phyloP scores from a whole-genome alignment of 306 rosid genomes.

The Dryas octopetala region DNA sequence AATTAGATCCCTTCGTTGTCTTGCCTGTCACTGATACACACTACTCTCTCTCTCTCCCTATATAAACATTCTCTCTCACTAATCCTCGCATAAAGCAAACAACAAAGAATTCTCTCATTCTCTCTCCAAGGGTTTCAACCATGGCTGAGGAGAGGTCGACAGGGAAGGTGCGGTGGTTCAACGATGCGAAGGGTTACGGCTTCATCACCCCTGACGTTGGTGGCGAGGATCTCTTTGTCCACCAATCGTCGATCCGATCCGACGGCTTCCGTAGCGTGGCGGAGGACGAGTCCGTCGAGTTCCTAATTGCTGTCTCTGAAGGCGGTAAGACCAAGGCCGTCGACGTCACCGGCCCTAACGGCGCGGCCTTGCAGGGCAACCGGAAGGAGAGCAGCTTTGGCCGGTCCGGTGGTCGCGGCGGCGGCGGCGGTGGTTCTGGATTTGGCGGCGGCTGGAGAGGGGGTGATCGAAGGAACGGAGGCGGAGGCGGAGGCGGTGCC shows the following conservation, averaged over 20 bases:
- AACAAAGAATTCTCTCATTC: not conserved
- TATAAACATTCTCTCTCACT: conserved; percentile 5
- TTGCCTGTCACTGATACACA: not conserved
- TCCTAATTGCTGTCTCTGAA: conserved; percentile 50
- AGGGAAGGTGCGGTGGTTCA: conserved; percentile 84
- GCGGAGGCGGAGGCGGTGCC: not conserved
- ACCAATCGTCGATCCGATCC: conserved; percentile 80
- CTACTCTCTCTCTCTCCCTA: not conserved
- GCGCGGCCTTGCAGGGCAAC: conserved; percentile 48
- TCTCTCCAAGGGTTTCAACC: conserved; percentile 17
- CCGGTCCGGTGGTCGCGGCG: conserved; percentile 23
- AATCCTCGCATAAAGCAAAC: conserved; percentile 11
- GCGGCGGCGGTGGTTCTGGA: conserved; percentile 36
- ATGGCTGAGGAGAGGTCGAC: conserved; percentile 77
- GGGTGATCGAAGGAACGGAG: conserved; percentile 49
- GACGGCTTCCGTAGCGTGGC: conserved; percentile 72
- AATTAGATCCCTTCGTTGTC: not conserved
- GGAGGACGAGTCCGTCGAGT: conserved; percentile 75
- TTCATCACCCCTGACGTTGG: conserved; percentile 83
- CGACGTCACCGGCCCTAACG: conserved; percentile 70
- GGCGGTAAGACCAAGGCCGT: conserved; percentile 75
- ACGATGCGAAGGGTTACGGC: conserved; percentile 72
- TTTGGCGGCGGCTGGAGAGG: conserved; percentile 58
- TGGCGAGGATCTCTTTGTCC: conserved; percentile 78
- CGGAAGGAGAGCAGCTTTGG: conserved; percentile 24